Conservation (phyloP, 2,329 filamentous ascomycete species). For the Amylocarpus encephaloides region DNA sequence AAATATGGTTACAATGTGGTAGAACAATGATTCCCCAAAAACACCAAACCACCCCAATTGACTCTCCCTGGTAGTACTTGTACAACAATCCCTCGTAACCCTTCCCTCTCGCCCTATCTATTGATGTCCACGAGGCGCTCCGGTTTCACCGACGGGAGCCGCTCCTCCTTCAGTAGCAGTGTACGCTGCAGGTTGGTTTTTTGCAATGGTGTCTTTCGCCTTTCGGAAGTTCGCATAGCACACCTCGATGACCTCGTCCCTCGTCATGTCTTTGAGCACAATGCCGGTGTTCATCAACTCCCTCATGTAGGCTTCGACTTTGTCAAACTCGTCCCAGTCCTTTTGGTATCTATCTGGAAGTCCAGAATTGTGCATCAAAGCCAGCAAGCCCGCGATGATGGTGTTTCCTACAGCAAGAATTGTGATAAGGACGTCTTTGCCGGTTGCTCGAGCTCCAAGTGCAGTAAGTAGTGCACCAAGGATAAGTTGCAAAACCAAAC, state of each 20-base stretch:
- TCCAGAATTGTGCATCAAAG: conserved; percentile 13
- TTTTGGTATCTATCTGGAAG: conserved; percentile 12
- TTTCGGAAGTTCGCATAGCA: conserved; percentile 8
- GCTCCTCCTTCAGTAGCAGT: conserved; percentile 4
- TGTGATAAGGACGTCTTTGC: conserved; percentile 15
- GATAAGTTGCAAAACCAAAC: conserved; percentile 21
- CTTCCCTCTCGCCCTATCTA: too few relatives aligned
- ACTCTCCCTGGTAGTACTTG: too few relatives aligned
- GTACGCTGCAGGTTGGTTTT: conserved; percentile 8
- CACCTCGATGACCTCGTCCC: conserved; percentile 8
- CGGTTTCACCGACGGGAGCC: not conserved
- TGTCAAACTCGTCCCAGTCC: conserved; percentile 14
- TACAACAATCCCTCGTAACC: too few relatives aligned
- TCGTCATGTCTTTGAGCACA: conserved; percentile 6
- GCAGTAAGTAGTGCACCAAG: conserved; percentile 24
- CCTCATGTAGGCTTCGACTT: conserved; percentile 10
- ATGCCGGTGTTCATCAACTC: conserved; percentile 11
- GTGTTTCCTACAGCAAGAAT: conserved; percentile 20
- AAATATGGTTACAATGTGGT: too few relatives aligned
- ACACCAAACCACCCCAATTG: too few relatives aligned
- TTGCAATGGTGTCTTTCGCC: conserved; percentile 7
- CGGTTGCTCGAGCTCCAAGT: conserved; percentile 13
- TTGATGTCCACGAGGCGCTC: not conserved
- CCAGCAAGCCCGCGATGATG: conserved; percentile 11
- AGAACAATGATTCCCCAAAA: too few relatives aligned